These are phyloP conservation scores for Euphorbia pulcherrima DNA, from an alignment of 345 rosid species.

Conservation along the genomic window DNA sequence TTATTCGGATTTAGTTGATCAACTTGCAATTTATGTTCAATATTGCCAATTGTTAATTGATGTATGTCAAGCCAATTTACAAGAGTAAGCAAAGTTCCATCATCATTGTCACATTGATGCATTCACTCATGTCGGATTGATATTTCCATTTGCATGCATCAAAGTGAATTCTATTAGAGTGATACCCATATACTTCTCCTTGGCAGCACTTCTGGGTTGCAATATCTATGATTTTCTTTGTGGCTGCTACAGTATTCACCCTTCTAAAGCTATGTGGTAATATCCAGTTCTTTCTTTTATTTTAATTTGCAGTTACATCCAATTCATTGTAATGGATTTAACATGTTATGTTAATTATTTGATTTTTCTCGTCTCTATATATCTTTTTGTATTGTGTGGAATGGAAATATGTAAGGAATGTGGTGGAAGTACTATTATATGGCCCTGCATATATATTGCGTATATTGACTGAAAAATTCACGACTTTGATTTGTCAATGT, in stretches of 20 bases:
- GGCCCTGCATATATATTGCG: not conserved
- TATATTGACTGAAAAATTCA: not conserved
- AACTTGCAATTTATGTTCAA: not conserved
- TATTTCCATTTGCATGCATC: not conserved
- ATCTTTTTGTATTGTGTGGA: not conserved
- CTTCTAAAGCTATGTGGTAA: constrained; percentile 86
- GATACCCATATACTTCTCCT: constrained; percentile 11
- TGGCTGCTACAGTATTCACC: constrained; percentile 88
- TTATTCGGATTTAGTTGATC: not conserved
- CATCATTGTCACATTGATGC: not conserved
- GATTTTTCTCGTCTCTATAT: not conserved
- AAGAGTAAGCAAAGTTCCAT: not conserved
- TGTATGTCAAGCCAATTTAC: not conserved
- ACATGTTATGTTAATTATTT: constrained; percentile 4
- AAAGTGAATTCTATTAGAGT: constrained; percentile 7
- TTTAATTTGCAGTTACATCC: not conserved
- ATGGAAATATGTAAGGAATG: not conserved
- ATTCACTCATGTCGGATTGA: not conserved
- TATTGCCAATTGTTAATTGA: not conserved
- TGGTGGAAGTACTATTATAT: not conserved
- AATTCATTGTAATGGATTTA: constrained; percentile 1
- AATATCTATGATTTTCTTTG: constrained; percentile 91
- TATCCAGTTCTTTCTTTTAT: constrained; percentile 12
- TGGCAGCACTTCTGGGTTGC: constrained; percentile 96
- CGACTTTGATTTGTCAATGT: not conserved